Evolutionary conservation across 1,139 yeast genomes (phyloP).

Genomic region (Candida labiduridarum): DNA sequence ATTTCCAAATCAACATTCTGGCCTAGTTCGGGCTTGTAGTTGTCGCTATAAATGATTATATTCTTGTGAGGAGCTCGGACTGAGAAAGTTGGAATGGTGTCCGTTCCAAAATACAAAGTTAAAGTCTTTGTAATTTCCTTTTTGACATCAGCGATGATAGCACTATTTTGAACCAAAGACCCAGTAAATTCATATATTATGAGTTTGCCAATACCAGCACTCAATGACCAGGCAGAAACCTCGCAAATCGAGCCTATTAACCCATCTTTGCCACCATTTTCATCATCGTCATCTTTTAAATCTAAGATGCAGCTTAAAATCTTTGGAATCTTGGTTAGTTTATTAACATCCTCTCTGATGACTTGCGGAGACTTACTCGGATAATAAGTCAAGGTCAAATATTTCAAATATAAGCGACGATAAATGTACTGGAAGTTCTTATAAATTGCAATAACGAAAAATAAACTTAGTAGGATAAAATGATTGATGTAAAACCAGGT

Average conservation of each 20-base stretch:
- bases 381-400: conserved; percentile 68
- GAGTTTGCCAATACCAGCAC: conserved; percentile 75
- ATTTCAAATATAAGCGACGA: conserved; percentile 58
- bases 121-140: conserved; percentile 63
- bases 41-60: conserved; percentile 44
- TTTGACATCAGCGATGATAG: conserved; percentile 57
- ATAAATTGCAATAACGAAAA: conserved; percentile 56
- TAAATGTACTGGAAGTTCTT: conserved; percentile 55
- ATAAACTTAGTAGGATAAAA: conserved; percentile 51
- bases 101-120: conserved; percentile 73
- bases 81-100: conserved; percentile 61
- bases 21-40: conserved; percentile 12
- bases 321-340: conserved; percentile 74
- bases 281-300: conserved; percentile 73
- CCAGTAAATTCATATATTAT: conserved; percentile 85
- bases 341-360: conserved; percentile 79
- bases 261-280: conserved; percentile 87
- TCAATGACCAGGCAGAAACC: conserved; percentile 81
- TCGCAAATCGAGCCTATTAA: conserved; percentile 77
- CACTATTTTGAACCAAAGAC: conserved; percentile 42
- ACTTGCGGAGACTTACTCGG: conserved; percentile 86
- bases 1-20: conserved; percentile 57
- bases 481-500: conserved; percentile 22
- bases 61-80: conserved; percentile 66
- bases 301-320: conserved; percentile 73